Conservation (phyloP, 2,329 filamentous ascomycete genomes). For the Daldinia sp. region DNA sequence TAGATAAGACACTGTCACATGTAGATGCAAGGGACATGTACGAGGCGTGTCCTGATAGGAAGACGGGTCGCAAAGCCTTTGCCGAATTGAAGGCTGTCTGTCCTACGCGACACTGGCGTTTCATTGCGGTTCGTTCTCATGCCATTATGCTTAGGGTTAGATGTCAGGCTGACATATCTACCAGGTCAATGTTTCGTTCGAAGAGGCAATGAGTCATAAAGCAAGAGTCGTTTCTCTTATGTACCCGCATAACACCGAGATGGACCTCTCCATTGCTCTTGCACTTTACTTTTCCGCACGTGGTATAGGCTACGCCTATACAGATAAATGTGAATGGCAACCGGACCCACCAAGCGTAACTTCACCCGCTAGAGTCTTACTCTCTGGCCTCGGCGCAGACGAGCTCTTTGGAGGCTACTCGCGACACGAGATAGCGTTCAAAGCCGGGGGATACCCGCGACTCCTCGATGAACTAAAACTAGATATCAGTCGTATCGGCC, state of each 20-base stretch:
- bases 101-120: slow-evolving; percentile 78
- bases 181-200: slow-evolving; percentile 81
- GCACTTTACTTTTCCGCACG: slow-evolving; percentile 95
- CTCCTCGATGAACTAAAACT: slow-evolving; percentile 84
- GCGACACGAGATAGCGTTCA: slow-evolving; percentile 81
- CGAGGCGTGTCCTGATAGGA: slow-evolving; percentile 87
- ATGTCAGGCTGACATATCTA: neutral
- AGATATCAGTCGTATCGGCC: slow-evolving; percentile 85
- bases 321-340: slow-evolving; percentile 40
- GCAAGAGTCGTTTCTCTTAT: slow-evolving; percentile 78
- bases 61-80: slow-evolving; percentile 83
- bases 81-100: slow-evolving; percentile 76
- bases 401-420: slow-evolving; percentile 95
- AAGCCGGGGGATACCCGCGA: slow-evolving; percentile 71
- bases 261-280: slow-evolving; percentile 94
- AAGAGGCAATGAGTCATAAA: slow-evolving; percentile 75
- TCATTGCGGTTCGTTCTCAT: slow-evolving; percentile 68
- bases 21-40: slow-evolving; percentile 58
- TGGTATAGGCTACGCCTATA: slow-evolving; percentile 65
- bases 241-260: slow-evolving; percentile 94
- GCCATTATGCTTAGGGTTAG: slow-evolving; percentile 2
- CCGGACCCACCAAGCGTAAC: slow-evolving; percentile 43
- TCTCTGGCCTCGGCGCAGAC: slow-evolving; percentile 94
- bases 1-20: slow-evolving; percentile 53
- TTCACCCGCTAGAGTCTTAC: slow-evolving; percentile 80